These are phyloP conservation scores for Myxozyma sirexii DNA, from an alignment of 805 yeast genomes.

Conservation along the genomic window DNA sequence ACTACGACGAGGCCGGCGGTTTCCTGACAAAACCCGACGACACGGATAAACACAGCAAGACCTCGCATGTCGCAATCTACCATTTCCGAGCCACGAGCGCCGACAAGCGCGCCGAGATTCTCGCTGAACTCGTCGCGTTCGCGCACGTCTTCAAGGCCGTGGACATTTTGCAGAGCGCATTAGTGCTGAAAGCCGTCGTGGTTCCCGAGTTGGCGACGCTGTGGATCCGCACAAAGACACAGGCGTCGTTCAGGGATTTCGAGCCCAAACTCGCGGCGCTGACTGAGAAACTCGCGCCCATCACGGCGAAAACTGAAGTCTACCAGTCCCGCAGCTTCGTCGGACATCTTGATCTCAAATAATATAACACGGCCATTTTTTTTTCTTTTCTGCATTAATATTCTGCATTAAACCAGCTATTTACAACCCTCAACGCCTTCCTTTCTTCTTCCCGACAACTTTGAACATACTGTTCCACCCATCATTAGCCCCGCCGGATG, in stretches of 20 bases:
- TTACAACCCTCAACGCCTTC: constrained; percentile 6
- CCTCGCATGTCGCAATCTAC: background rate
- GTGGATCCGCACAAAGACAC: background rate
- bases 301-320: background rate
- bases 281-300: background rate
- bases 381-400: too few species aligned
- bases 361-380: background rate
- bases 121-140: background rate
- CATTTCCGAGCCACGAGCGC: background rate
- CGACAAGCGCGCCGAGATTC: background rate
- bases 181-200: background rate
- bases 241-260: background rate
- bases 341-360: background rate
- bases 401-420: too few species aligned
- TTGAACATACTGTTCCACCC: constrained; percentile 53
- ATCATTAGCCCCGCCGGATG: constrained; percentile 34
- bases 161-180: background rate
- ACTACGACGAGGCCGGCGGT: background rate
- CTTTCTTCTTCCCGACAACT: constrained; percentile 65
- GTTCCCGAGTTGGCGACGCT: background rate
- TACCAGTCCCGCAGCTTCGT: background rate
- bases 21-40: background rate
- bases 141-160: background rate
- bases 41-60: background rate
- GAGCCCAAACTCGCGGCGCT: background rate